A percentile compares a stretch with the other conserved stretches of the same genome.
These are phyloP conservation scores for Geotrichum histeridarum DNA, from an alignment of 1,139 yeast genomes.

Conservation along the genomic window DNA sequence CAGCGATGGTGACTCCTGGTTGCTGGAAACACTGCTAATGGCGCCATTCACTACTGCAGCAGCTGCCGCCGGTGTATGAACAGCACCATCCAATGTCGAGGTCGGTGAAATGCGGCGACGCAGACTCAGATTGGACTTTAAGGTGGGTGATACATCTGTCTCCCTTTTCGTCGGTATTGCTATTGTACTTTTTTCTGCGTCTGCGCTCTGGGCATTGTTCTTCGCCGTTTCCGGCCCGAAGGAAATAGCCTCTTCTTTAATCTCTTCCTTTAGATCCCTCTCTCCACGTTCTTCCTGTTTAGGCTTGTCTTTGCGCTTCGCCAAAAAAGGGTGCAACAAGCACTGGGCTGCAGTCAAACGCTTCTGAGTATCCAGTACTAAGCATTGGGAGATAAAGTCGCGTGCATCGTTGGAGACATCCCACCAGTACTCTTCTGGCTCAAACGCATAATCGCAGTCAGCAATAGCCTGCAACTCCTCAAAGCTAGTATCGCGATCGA, in stretches of 20 bases:
- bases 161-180: slow-evolving; percentile 21
- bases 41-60: not conserved
- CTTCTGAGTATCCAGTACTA: slow-evolving; percentile 43
- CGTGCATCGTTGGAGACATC: slow-evolving; percentile 51
- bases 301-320: slow-evolving; percentile 20
- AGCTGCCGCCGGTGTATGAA: not conserved
- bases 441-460: slow-evolving; percentile 54
- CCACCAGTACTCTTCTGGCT: slow-evolving; percentile 56
- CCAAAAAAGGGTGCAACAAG: slow-evolving; percentile 48
- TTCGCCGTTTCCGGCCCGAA: not conserved
- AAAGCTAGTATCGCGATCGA: slow-evolving; percentile 67
- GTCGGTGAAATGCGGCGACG: slow-evolving; percentile 22
- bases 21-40: not conserved
- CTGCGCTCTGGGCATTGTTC: not conserved
- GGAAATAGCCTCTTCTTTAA: not conserved
- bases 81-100: slow-evolving; percentile 14
- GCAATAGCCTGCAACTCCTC: slow-evolving; percentile 63
- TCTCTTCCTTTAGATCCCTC: not conserved
- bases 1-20: not conserved
- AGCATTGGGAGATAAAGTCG: slow-evolving; percentile 55
- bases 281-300: slow-evolving; percentile 7
- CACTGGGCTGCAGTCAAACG: slow-evolving; percentile 50
- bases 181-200: not conserved
- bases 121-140: slow-evolving; percentile 33
- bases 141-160: slow-evolving; percentile 37